Evolutionary conservation across 2,329 filamentous ascomycete species (phyloP).

Genomic region (Sclerotinia glacialis): DNA sequence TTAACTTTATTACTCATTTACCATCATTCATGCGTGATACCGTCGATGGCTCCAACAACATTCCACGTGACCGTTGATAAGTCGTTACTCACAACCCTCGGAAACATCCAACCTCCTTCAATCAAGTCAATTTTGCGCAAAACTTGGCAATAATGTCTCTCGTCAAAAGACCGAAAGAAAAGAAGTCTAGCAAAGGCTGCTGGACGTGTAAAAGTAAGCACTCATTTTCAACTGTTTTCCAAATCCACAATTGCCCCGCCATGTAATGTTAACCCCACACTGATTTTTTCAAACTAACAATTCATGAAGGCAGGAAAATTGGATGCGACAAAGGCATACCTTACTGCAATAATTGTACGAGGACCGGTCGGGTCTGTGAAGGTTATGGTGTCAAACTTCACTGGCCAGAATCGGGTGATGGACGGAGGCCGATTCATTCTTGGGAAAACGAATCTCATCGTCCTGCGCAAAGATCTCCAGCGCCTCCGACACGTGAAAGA

Average conservation of each 20-base stretch:
- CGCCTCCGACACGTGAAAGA: neutral
- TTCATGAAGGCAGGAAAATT: conserved; percentile 46
- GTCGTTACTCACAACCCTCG: neutral
- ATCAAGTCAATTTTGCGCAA: neutral
- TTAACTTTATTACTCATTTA: neutral
- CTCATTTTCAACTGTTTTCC: conserved; percentile 18
- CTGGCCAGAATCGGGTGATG: conserved; percentile 50
- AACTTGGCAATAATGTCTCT: conserved; percentile 3
- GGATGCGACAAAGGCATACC: conserved; percentile 47
- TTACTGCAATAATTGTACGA: conserved; percentile 46
- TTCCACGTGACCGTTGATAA: neutral
- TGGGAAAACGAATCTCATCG: conserved; percentile 27
- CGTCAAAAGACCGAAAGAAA: conserved; percentile 4
- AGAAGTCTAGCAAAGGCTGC: conserved; percentile 38
- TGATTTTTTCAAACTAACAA: conserved; percentile 15
- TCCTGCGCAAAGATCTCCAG: neutral
- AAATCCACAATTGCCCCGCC: conserved; percentile 15
- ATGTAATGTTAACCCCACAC: conserved; percentile 1
- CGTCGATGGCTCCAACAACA: neutral
- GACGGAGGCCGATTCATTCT: conserved; percentile 38
- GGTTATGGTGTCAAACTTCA: conserved; percentile 48
- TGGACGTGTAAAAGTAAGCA: conserved; percentile 47
- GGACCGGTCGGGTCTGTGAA: conserved; percentile 44
- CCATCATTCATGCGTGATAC: neutral
- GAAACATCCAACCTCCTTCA: neutral